Conservation (phyloP, 257 asterid genomes). For the Perilla frutescens region DNA sequence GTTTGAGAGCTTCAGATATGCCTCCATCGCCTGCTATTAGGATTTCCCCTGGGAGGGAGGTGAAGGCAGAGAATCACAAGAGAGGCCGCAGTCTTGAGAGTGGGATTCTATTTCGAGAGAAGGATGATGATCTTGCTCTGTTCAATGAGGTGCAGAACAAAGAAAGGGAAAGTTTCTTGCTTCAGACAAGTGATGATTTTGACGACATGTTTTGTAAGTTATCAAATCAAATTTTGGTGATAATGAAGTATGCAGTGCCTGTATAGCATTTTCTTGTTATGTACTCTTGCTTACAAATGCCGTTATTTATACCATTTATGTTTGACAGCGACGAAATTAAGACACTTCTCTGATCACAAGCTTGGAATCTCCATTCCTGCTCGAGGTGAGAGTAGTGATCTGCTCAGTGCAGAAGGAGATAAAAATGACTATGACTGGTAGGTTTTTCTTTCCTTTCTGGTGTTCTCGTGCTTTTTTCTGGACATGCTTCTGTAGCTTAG, state of each 20-base stretch:
- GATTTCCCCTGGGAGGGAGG: conserved; percentile 80
- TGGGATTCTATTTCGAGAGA: conserved; percentile 60
- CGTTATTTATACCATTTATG: conserved; percentile 36
- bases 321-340: conserved; percentile 69
- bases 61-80: conserved; percentile 74
- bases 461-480: conserved; percentile 8
- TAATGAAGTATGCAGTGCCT: conserved; percentile 25
- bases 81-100: conserved; percentile 90
- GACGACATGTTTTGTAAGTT: conserved; percentile 82
- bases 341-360: conserved; percentile 66
- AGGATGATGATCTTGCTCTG: conserved; percentile 88
- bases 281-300: conserved; percentile 40
- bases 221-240: conserved; percentile 33
- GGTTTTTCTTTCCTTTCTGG: conserved; percentile 39
- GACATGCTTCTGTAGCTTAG: neutral
- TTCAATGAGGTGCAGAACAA: conserved; percentile 88
- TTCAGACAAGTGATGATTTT: conserved; percentile 79
- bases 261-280: conserved; percentile 24
- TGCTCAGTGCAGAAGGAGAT: conserved; percentile 86
- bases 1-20: conserved; percentile 49
- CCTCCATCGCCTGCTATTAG: conserved; percentile 90
- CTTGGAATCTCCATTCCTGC: conserved; percentile 80
- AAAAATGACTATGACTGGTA: conserved; percentile 97
- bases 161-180: conserved; percentile 83
- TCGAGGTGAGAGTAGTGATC: conserved; percentile 85